phyloP scores from a whole-genome alignment of 2,329 filamentous ascomycete genomes.

The Neocatenulostroma microsporum region DNA sequence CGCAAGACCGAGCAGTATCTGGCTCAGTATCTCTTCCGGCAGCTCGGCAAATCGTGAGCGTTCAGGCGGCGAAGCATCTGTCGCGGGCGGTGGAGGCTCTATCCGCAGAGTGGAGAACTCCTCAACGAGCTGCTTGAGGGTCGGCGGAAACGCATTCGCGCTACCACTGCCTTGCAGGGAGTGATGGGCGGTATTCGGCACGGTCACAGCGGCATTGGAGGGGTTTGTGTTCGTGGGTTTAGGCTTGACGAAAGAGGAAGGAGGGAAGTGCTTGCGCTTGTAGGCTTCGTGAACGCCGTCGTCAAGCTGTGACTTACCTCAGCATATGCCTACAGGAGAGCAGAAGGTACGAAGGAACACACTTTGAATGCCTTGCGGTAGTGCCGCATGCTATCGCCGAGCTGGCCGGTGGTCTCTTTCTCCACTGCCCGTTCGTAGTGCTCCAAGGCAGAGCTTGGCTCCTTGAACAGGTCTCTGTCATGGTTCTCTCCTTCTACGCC shows the following conservation, averaged over 20 bases:
- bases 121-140: constrained; percentile 58
- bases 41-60: constrained; percentile 72
- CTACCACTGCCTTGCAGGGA: constrained; percentile 44
- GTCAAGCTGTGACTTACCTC: constrained; percentile 58
- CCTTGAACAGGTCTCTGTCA: constrained; percentile 29
- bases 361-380: constrained; percentile 89
- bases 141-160: constrained; percentile 43
- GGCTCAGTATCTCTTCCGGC: constrained; percentile 75
- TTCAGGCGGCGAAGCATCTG: constrained; percentile 63
- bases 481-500: constrained; percentile 34
- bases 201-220: constrained; percentile 45
- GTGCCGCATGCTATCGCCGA: constrained; percentile 79
- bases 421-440: constrained; percentile 90
- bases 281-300: constrained; percentile 75
- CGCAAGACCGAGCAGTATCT: constrained; percentile 68
- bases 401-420: constrained; percentile 72
- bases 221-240: constrained; percentile 40
- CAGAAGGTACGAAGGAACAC: constrained; percentile 21
- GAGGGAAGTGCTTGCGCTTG: constrained; percentile 83
- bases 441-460: constrained; percentile 72
- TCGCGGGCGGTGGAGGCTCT: constrained; percentile 55
- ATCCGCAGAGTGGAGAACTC: constrained; percentile 68
- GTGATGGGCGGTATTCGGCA: constrained; percentile 49
- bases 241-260: constrained; percentile 44
- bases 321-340: constrained; percentile 15